These are phyloP conservation scores for Penicillium cataractarum DNA, from an alignment of 495 filamentous ascomycete species.

Conservation along the genomic window DNA sequence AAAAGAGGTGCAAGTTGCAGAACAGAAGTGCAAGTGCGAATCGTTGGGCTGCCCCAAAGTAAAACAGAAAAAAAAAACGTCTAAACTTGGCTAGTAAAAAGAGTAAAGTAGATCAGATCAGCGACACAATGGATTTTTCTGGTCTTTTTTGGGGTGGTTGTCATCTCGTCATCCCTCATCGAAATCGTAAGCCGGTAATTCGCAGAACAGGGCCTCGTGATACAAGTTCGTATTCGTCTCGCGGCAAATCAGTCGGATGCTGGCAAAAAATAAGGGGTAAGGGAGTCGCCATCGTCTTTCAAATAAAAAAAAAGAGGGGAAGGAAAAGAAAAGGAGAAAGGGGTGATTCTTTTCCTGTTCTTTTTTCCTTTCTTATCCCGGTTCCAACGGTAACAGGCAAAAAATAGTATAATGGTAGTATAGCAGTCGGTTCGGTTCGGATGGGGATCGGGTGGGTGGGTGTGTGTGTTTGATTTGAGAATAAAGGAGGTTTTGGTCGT, in stretches of 20 bases:
- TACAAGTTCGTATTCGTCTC: slow-evolving; percentile 53
- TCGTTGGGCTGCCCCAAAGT: slow-evolving; percentile 52
- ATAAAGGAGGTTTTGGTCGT: slow-evolving; percentile 5
- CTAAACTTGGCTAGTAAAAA: slow-evolving; percentile 48
- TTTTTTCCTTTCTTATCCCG: slow-evolving; percentile 17
- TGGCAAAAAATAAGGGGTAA: slow-evolving; percentile 34
- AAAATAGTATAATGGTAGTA: background rate
- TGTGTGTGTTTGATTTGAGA: too few relatives aligned
- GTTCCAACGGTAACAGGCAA: slow-evolving; percentile 3
- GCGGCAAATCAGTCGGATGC: slow-evolving; percentile 50
- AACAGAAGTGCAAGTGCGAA: slow-evolving; percentile 5
- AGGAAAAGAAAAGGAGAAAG: background rate
- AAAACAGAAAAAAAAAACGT: slow-evolving; percentile 38
- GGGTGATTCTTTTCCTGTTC: slow-evolving; percentile 19
- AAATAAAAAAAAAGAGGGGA: slow-evolving; percentile 22
- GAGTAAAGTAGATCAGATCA: slow-evolving; percentile 30
- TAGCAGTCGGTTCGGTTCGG: slow-evolving; percentile 3
- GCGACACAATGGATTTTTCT: slow-evolving; percentile 47
- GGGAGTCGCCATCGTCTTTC: slow-evolving; percentile 32
- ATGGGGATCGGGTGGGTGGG: background rate
- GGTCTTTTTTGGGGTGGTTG: slow-evolving; percentile 47
- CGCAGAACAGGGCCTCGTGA: slow-evolving; percentile 51
- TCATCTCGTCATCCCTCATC: slow-evolving; percentile 63
- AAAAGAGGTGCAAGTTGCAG: slow-evolving; percentile 7
- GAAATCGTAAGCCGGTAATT: slow-evolving; percentile 55